phyloP scores from a whole-genome alignment of 106 monocot genomes.

The Dendrobium chrysotoxum region DNA sequence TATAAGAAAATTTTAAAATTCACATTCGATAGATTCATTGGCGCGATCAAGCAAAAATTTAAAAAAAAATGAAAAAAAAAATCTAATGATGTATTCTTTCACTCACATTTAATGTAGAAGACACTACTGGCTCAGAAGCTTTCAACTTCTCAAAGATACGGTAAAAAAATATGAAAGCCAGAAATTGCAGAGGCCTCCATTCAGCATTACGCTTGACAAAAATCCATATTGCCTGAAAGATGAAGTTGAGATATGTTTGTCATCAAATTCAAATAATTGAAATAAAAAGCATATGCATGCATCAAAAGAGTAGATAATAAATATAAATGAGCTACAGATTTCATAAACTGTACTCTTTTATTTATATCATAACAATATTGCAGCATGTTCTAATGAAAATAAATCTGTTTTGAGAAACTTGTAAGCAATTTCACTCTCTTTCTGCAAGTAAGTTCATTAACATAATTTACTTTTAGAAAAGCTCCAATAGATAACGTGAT shows the following conservation, averaged over 20 bases:
- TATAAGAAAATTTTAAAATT: not conserved
- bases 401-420: not conserved
- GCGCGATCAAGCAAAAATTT: not conserved
- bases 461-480: not conserved
- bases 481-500: not conserved
- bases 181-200: conserved; percentile 91
- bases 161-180: conserved; percentile 79
- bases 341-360: not conserved
- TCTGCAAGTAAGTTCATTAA: not conserved
- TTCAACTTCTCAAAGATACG: conserved; percentile 90
- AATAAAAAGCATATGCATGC: not conserved
- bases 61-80: not conserved
- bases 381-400: not conserved
- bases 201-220: conserved; percentile 61
- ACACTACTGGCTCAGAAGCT: conserved; percentile 55
- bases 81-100: not conserved
- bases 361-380: not conserved
- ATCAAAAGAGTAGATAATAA: not conserved
- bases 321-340: not conserved
- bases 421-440: not conserved
- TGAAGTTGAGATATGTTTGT: not conserved
- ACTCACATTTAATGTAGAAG: conserved; percentile 59
- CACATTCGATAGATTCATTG: no score
- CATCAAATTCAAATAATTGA: not conserved
- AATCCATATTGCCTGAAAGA: conserved; percentile 67